A percentile compares a stretch with the other conserved stretches of the same genome.
Evolutionary conservation across 306 rosid species (phyloP).

Genomic region (Sicyos baderoa): DNA sequence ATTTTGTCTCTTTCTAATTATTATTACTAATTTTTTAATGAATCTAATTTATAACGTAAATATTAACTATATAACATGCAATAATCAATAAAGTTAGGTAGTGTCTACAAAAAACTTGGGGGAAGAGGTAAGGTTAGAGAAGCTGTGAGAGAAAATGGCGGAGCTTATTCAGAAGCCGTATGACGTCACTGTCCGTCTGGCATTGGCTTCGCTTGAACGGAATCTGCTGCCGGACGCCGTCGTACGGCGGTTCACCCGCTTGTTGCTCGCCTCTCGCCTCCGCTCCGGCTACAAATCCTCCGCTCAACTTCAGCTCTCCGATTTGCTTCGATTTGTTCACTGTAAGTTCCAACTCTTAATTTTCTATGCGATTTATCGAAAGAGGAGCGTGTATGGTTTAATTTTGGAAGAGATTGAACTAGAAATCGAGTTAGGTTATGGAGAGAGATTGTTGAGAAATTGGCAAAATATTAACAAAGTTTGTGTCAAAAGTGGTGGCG

Average conservation of each 20-base stretch:
- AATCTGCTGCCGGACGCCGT: slow-evolving; percentile 64
- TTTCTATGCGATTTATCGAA: not conserved
- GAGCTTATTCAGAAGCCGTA: slow-evolving; percentile 36
- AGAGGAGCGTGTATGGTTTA: not conserved
- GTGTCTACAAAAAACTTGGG: too few relatives aligned
- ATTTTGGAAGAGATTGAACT: not conserved
- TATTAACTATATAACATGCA: too few relatives aligned
- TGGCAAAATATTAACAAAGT: too few relatives aligned
- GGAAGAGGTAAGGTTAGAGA: too few relatives aligned
- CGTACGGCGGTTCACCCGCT: slow-evolving; percentile 48
- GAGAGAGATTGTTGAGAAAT: too few relatives aligned
- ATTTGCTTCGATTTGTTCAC: slow-evolving; percentile 48
- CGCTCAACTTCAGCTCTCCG: slow-evolving; percentile 52
- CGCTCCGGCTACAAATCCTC: slow-evolving; percentile 64
- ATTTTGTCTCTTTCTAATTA: too few relatives aligned
- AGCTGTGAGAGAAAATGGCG: too few relatives aligned
- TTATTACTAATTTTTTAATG: too few relatives aligned
- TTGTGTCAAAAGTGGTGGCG: too few relatives aligned
- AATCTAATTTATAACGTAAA: too few relatives aligned
- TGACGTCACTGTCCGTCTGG: slow-evolving; percentile 39
- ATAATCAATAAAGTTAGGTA: too few relatives aligned
- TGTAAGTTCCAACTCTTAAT: slow-evolving; percentile 28
- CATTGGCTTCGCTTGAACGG: slow-evolving; percentile 45
- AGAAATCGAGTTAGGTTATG: not conserved
- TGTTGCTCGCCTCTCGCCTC: slow-evolving; percentile 60